A percentile compares a stretch with the other conserved stretches of the same genome.
Evolutionary conservation across 2,329 filamentous ascomycete species (phyloP).

Genomic region (Rhinocladiella mackenziei): DNA sequence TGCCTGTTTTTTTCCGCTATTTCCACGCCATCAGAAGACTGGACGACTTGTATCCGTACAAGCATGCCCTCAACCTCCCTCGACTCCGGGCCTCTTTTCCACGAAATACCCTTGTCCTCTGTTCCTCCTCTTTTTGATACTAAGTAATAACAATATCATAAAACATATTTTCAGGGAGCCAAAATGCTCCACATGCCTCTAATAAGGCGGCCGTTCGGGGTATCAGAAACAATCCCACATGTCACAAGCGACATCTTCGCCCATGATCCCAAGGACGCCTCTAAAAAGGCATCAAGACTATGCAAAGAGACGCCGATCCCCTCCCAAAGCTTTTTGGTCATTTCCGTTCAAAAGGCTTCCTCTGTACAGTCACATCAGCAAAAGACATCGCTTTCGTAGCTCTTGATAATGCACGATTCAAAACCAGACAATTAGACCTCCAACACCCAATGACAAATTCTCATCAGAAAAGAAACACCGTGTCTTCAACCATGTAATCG

Average conservation of each 20-base stretch:
- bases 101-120: no score
- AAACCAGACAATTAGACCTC: conserved; percentile 3
- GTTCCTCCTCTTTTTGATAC: conserved; percentile 1
- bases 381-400: conserved; percentile 10
- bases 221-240: conserved; percentile 24
- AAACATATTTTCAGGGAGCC: conserved; percentile 23
- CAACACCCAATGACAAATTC: conserved; percentile 9
- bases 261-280: conserved; percentile 18
- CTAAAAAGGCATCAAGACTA: conserved; percentile 23
- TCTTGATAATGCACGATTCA: conserved; percentile 8
- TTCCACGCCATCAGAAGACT: no score
- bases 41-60: no score
- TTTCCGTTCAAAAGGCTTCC: conserved; percentile 11
- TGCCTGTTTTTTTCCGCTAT: no score
- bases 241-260: conserved; percentile 9
- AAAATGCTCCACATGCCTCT: conserved; percentile 26
- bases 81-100: no score
- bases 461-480: conserved; percentile 3
- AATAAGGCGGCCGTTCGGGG: conserved; percentile 24
- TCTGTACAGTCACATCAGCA: conserved; percentile 23
- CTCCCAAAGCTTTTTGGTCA: conserved; percentile 15
- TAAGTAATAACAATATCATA: conserved; percentile 23
- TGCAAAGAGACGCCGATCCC: conserved; percentile 18
- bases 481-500: conserved; percentile 16
- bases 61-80: no score